phyloP scores from a whole-genome alignment of 257 asterid species.

The Perilla frutescens region DNA sequence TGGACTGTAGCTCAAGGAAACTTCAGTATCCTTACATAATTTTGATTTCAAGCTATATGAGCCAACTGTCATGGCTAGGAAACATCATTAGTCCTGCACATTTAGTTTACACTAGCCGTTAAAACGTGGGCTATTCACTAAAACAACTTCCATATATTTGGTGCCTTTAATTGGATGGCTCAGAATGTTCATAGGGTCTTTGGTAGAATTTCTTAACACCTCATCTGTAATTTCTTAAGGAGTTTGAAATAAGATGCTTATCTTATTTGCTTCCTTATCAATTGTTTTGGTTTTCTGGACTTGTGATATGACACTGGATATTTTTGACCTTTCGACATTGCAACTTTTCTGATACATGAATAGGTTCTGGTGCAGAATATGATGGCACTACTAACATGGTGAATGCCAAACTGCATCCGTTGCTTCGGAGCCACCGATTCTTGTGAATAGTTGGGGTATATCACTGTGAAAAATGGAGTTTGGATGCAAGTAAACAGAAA shows the following conservation, averaged over 20 bases:
- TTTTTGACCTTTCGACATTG: neutral
- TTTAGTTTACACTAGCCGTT: too few species aligned
- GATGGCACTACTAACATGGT: neutral
- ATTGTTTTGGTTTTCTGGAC: neutral
- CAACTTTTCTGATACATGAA: neutral
- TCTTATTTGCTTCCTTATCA: neutral
- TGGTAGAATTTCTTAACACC: neutral
- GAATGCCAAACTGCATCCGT: neutral
- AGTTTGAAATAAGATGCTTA: neutral
- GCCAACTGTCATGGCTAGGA: too few species aligned
- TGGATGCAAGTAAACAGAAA: neutral
- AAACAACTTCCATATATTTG: too few species aligned
- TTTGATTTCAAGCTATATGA: too few species aligned
- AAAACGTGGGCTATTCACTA: too few species aligned
- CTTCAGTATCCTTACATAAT: too few species aligned
- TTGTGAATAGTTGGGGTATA: neutral
- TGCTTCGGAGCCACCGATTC: neutral
- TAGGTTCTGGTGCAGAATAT: constrained; percentile 17
- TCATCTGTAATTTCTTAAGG: too few species aligned
- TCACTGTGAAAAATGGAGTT: neutral
- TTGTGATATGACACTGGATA: neutral
- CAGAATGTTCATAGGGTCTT: neutral
- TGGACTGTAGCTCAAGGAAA: too few species aligned
- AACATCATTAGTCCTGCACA: too few species aligned
- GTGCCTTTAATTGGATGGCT: too few species aligned